Percentiles rank a stretch among this genome's conserved stretches.
phyloP scores from a whole-genome alignment of 2,329 filamentous ascomycete species.

The Fusarium sulawesiense region DNA sequence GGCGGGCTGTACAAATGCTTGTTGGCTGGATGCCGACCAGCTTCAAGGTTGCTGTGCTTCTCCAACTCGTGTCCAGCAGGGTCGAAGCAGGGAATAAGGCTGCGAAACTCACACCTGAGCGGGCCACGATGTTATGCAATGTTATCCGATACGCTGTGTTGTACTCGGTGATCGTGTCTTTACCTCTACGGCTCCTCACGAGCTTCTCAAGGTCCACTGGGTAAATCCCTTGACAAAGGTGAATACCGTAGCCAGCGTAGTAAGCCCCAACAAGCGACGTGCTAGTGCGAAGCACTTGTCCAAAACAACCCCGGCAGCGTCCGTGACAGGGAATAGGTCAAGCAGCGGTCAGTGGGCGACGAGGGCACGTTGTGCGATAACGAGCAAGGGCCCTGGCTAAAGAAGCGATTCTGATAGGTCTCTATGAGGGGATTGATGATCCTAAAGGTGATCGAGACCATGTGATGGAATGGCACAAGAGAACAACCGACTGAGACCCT shows the following conservation, averaged over 20 bases:
- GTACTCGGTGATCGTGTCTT: slow-evolving; percentile 28
- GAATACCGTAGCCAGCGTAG: slow-evolving; percentile 3
- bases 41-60: slow-evolving; percentile 28
- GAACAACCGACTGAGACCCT: slow-evolving; percentile 33
- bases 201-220: slow-evolving; percentile 30
- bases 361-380: slow-evolving; percentile 35
- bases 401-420: slow-evolving; percentile 26
- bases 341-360: slow-evolving; percentile 46
- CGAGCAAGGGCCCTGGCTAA: slow-evolving; percentile 31
- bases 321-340: slow-evolving; percentile 42
- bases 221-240: slow-evolving; percentile 21
- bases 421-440: slow-evolving; percentile 25
- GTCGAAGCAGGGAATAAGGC: slow-evolving; percentile 5
- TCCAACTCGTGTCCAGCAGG: slow-evolving; percentile 13
- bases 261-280: slow-evolving; percentile 37
- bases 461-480: slow-evolving; percentile 38
- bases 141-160: slow-evolving; percentile 12
- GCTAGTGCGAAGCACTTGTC: slow-evolving; percentile 42
- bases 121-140: slow-evolving; percentile 18
- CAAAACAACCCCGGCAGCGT: slow-evolving; percentile 42
- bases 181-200: slow-evolving; percentile 24
- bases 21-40: slow-evolving; percentile 22
- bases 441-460: slow-evolving; percentile 36
- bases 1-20: slow-evolving; percentile 25
- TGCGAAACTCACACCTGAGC: slow-evolving; percentile 2